These are phyloP conservation scores for Crucihimalaya himalaica DNA, from an alignment of 345 rosid genomes.

Conservation along the genomic window DNA sequence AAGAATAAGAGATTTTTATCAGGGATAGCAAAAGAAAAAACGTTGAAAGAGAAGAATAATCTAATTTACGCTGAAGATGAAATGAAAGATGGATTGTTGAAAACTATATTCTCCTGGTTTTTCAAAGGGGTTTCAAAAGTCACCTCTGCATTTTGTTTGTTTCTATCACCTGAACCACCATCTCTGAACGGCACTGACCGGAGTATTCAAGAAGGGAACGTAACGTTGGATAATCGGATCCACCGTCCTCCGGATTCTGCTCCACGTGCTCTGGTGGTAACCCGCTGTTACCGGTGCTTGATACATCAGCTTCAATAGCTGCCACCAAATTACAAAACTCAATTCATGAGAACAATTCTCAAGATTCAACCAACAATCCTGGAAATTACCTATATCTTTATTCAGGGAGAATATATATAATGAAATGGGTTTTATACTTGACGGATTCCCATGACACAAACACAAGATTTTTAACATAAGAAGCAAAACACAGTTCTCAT, in stretches of 20 bases:
- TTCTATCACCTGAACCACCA: constrained; percentile 88
- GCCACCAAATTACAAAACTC: constrained; percentile 24
- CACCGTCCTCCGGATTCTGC: constrained; percentile 61
- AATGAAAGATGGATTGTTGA: constrained; percentile 3
- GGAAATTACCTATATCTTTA: constrained; percentile 3
- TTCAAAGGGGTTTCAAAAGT: constrained; percentile 8
- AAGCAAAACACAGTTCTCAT: constrained; percentile 3
- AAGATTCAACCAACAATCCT: not conserved
- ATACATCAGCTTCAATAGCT: constrained; percentile 96
- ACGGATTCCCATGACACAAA: not conserved
- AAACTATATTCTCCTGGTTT: constrained; percentile 18
- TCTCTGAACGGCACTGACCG: constrained; percentile 67
- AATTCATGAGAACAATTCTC: not conserved
- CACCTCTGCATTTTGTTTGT: constrained; percentile 7
- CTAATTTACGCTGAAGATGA: constrained; percentile 27
- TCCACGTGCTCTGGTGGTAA: constrained; percentile 91
- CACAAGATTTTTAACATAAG: not conserved
- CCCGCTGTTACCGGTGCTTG: constrained; percentile 88
- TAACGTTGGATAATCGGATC: constrained; percentile 65
- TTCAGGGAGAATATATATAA: not conserved
- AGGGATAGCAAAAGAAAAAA: not conserved
- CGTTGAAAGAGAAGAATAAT: constrained; percentile 17
- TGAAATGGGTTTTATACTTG: not conserved
- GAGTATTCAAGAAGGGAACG: constrained; percentile 75
- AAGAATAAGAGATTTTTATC: constrained; percentile 3